Evolutionary conservation across 2,329 filamentous ascomycete species (phyloP).

Genomic region (Ascochyta fabae): DNA sequence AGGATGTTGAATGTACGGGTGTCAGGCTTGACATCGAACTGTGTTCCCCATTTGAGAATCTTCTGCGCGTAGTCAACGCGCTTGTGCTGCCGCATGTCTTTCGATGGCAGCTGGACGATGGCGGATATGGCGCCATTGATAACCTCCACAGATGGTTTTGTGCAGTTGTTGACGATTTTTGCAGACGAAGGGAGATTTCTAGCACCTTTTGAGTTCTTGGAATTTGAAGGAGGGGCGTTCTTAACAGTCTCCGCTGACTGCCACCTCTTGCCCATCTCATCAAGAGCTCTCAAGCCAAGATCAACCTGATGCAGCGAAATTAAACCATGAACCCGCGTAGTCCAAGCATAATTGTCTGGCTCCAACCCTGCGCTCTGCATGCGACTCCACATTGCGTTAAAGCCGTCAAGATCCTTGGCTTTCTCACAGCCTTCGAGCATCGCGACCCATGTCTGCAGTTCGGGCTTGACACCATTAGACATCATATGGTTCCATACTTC

Average conservation of each 20-base stretch:
- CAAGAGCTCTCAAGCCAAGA: constrained; percentile 67
- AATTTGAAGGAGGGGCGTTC: constrained; percentile 16
- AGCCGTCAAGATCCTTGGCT: constrained; percentile 63
- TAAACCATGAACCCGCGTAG: constrained; percentile 70
- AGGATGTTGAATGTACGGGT: constrained; percentile 69
- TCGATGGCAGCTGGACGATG: constrained; percentile 53
- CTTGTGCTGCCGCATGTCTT: constrained; percentile 51
- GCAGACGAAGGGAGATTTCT: constrained; percentile 20
- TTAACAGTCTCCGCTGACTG: constrained; percentile 41
- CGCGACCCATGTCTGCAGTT: constrained; percentile 70
- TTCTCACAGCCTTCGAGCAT: constrained; percentile 75
- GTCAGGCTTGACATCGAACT: constrained; percentile 56
- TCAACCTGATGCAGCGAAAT: constrained; percentile 62
- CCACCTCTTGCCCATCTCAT: constrained; percentile 72
- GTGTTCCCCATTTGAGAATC: constrained; percentile 52
- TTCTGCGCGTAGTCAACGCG: constrained; percentile 45
- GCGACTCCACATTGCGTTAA: constrained; percentile 71
- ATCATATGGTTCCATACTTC: constrained; percentile 65
- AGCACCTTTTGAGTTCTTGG: constrained; percentile 14
- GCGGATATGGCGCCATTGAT: constrained; percentile 75
- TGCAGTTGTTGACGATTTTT: constrained; percentile 49
- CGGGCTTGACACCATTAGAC: constrained; percentile 62
- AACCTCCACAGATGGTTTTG: constrained; percentile 67
- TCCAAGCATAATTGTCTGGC: constrained; percentile 73
- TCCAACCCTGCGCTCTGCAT: constrained; percentile 64